Conservation (phyloP, 129 eudicot genomes). For the Centrapalus pauciflorus region DNA sequence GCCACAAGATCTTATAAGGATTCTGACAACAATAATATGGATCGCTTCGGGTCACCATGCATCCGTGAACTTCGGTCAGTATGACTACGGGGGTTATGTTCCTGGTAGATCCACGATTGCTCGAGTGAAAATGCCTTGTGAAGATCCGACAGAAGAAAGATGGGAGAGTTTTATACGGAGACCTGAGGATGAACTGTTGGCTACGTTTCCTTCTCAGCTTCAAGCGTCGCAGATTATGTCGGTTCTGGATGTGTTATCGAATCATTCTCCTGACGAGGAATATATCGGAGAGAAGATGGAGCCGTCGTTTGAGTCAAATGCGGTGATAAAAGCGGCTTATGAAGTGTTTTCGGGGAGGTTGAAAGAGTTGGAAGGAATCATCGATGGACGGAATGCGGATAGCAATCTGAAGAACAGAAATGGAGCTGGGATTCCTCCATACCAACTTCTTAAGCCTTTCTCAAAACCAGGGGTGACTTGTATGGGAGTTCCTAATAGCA, state of each 20-base stretch:
- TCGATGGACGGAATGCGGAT: slow-evolving; percentile 8
- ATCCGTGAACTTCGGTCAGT: slow-evolving; percentile 36
- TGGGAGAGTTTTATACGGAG: not conserved
- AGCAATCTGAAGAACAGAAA: slow-evolving; percentile 1
- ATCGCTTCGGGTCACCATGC: slow-evolving; percentile 27
- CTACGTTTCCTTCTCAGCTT: slow-evolving; percentile 13
- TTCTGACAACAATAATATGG: slow-evolving; percentile 13
- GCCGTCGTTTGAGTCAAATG: slow-evolving; percentile 1
- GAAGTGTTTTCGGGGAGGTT: not conserved
- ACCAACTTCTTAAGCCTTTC: slow-evolving; percentile 16
- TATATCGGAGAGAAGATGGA: slow-evolving; percentile 20
- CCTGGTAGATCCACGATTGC: slow-evolving; percentile 12
- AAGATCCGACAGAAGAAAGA: not conserved
- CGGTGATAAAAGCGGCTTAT: slow-evolving; percentile 1
- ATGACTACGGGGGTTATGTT: slow-evolving; percentile 22
- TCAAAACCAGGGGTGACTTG: slow-evolving; percentile 22
- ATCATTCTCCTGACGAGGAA: slow-evolving; percentile 22
- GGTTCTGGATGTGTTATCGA: slow-evolving; percentile 16
- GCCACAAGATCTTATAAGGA: slow-evolving; percentile 2
- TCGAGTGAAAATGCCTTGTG: slow-evolving; percentile 13
- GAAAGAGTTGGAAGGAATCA: slow-evolving; percentile 1
- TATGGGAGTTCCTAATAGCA: slow-evolving; percentile 31
- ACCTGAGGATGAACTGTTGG: slow-evolving; percentile 3
- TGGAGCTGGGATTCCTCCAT: slow-evolving; percentile 19
- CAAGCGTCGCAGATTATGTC: slow-evolving; percentile 15